A percentile compares a stretch with the other conserved stretches of the same genome.
Evolutionary conservation across 2,329 filamentous ascomycete genomes (phyloP).

Genomic region (Botrytis deweyae): DNA sequence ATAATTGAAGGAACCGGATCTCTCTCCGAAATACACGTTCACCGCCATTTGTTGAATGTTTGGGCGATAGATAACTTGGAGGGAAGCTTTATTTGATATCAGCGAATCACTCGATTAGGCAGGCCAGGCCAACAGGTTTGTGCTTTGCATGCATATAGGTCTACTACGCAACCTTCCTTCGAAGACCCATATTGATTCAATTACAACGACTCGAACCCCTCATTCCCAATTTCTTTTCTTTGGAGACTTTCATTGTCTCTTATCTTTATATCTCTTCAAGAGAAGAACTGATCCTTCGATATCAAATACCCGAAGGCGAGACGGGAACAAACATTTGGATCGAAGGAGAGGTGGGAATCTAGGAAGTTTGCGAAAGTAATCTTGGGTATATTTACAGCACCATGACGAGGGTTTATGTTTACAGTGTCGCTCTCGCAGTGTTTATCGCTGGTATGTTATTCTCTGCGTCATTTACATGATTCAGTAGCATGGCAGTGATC

Average conservation of each 20-base stretch:
- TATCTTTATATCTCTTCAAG: not conserved
- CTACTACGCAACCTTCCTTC: not conserved
- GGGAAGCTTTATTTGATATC: not conserved
- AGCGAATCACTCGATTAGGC: slow-evolving; percentile 1
- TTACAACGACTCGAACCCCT: slow-evolving; percentile 1
- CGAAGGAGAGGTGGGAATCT: slow-evolving; percentile 22
- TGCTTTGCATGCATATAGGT: not conserved
- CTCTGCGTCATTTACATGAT: not conserved
- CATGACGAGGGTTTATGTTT: slow-evolving; percentile 48
- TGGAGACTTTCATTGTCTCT: not conserved
- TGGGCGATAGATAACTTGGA: not conserved
- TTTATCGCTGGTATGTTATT: slow-evolving; percentile 45
- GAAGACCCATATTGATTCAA: not conserved
- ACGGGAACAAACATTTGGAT: slow-evolving; percentile 23
- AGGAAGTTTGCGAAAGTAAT: slow-evolving; percentile 11
- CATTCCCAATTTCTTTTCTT: not conserved
- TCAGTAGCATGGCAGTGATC: not conserved
- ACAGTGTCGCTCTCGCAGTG: slow-evolving; percentile 43
- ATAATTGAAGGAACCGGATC: not conserved
- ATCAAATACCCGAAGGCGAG: not conserved
- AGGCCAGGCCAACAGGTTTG: not conserved
- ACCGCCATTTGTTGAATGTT: not conserved
- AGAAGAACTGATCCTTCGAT: not conserved
- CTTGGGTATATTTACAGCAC: slow-evolving; percentile 11
- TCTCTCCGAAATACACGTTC: not conserved